Percentiles rank a stretch among this genome's conserved stretches.
phyloP scores from a whole-genome alignment of 495 filamentous ascomycete species.

The Apiosordaria backusii region DNA sequence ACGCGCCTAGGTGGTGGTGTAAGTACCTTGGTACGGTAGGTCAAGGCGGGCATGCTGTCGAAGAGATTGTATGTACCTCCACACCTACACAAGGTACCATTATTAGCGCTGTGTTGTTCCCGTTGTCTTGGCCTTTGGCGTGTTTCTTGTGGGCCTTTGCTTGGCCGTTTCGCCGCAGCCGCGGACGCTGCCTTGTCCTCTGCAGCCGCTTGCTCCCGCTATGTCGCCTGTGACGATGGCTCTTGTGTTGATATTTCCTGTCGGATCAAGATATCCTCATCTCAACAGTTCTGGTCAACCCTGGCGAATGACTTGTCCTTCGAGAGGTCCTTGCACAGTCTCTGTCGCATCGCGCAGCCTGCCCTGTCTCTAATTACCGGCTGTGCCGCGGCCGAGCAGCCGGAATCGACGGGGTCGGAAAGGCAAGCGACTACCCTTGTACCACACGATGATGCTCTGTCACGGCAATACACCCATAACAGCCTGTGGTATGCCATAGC shows the following conservation, averaged over 20 bases:
- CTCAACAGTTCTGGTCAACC: not conserved
- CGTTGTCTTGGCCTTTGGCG: not conserved
- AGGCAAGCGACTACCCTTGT: constrained; percentile 6
- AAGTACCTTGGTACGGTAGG: too few relatives aligned
- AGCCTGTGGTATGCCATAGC: not conserved
- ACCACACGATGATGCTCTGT: not conserved
- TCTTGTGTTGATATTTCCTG: too few relatives aligned
- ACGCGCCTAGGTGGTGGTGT: not conserved
- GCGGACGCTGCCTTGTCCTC: constrained; percentile 1
- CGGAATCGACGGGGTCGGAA: constrained; percentile 20
- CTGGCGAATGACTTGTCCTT: not conserved
- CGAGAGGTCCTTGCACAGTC: not conserved
- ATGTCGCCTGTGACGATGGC: not conserved
- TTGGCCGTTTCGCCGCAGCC: not conserved
- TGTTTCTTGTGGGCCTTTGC: not conserved
- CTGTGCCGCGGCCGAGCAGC: constrained; percentile 31
- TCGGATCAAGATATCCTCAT: not conserved
- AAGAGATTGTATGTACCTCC: not conserved
- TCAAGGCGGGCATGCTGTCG: too few relatives aligned
- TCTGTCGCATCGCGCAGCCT: constrained; percentile 8
- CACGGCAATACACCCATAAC: not conserved
- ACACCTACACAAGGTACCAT: not conserved
- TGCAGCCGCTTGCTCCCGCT: not conserved
- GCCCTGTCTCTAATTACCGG: constrained; percentile 22
- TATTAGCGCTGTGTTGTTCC: not conserved